Percentiles rank a stretch among this genome's conserved stretches.
Evolutionary conservation across 2,329 filamentous ascomycete genomes (phyloP).

Genomic region (Ciborinia camelliae): DNA sequence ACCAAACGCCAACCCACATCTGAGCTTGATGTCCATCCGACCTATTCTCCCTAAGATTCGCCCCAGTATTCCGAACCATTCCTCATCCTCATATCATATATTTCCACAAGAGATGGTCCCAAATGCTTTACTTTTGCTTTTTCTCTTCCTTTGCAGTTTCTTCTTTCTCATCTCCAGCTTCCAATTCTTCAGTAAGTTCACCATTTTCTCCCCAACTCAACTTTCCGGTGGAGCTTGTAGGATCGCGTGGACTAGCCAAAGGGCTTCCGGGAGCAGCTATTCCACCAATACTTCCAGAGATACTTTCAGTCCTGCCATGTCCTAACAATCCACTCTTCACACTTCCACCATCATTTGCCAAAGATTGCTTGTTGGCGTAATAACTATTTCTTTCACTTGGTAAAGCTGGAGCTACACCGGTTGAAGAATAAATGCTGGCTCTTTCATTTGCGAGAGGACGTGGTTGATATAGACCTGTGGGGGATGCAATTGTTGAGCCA

Average conservation of each 20-base stretch:
- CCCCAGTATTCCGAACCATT: not conserved
- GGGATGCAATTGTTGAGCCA: slow-evolving; percentile 47
- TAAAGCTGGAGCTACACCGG: slow-evolving; percentile 62
- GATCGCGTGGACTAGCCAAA: slow-evolving; percentile 55
- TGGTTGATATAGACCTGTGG: slow-evolving; percentile 47
- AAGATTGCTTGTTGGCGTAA: slow-evolving; percentile 58
- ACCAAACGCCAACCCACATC: slow-evolving; percentile 10
- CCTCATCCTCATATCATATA: not conserved
- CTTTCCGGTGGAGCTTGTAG: slow-evolving; percentile 24
- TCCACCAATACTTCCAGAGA: slow-evolving; percentile 69
- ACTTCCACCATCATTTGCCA: slow-evolving; percentile 66
- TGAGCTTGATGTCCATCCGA: not conserved
- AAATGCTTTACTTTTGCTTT: not conserved
- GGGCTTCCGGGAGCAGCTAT: slow-evolving; percentile 53
- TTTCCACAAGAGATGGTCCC: not conserved
- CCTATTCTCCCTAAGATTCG: not conserved
- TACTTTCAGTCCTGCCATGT: slow-evolving; percentile 77
- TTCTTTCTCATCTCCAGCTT: not conserved
- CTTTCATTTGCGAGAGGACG: slow-evolving; percentile 53
- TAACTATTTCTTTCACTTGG: slow-evolving; percentile 77
- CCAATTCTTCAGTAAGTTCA: not conserved
- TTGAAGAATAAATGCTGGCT: slow-evolving; percentile 78
- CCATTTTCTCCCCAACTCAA: slow-evolving; percentile 32
- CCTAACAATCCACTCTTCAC: slow-evolving; percentile 73
- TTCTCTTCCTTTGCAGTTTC: not conserved